Base-by-base conservation (phyloP, 345 rosid species). In the Citrus mangshanensis region DNA sequence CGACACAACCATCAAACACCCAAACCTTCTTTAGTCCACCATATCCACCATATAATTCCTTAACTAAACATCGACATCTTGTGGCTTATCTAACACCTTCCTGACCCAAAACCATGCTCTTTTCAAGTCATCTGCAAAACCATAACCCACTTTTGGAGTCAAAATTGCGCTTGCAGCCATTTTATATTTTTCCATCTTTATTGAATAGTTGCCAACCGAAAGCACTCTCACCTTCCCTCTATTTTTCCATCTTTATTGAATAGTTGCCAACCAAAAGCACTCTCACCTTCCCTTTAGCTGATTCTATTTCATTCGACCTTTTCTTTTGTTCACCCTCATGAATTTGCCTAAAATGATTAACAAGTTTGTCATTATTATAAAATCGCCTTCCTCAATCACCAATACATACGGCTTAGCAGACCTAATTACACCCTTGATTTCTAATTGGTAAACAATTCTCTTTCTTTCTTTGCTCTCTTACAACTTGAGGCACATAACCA, bases 181-280 rank as follows among this genome's bases (percentile, higher is more conserved):
- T 83, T 82, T 95, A 55, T 90, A 95, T 88, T 93, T 91, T 28
- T 90, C 93, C 80, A 93, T 91, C 83, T 95, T 95, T 97, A 88
- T 85, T 2, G 95, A 74, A 74, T 87, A 90, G 86, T 84, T 91
- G 0, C 74, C 97, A 40, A 91, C 91, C 79, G 93, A 89, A 42
- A 85, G 86, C 70, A 93, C 93, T 81, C 93, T 89, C 86, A 84
- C 86, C 75, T 82, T 89, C 68, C 97, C 97, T 79, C 86, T 87
- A n/a, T n/a, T n/a, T n/a, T n/a, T n/a, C n/a, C n/a, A n/a, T n/a
- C n/a, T n/a, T n/a, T n/a, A n/a, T n/a, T n/a, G n/a, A n/a, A n/a
- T n/a, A n/a, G n/a, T n/a, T n/a, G n/a, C n/a, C n/a, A n/a, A n/a
- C n/a, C n/a, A n/a, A n/a, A n/a, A n/a, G n/a, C n/a, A n/a, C n/a